Base-by-base conservation (phyloP, 2,329 filamentous ascomycete species). In the Pyrenochaeta sp. region DNA sequence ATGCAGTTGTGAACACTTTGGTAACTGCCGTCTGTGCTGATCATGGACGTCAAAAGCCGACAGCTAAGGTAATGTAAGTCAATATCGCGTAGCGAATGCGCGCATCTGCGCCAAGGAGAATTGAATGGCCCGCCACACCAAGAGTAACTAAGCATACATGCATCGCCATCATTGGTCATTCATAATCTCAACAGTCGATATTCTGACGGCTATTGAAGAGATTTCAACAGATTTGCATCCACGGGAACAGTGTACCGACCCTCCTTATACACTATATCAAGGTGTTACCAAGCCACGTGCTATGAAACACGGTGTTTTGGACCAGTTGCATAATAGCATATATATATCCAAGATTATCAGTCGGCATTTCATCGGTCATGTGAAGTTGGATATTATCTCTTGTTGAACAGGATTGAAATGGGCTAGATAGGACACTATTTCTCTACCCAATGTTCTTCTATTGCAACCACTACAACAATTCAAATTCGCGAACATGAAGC, bases 41-140 rank as follows among this genome's bases (percentile, higher is more conserved):
- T 17, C 12, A 23, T 36, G 4, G 7, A 20, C 51, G 12, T 7
- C 27, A 56, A 54, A 30, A 51, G 48, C 53, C 55, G 56, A 51
- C 37, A 29, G 35, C 36, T 41, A 41, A 46, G 43, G 53, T 54
- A 58, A 61, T 56, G 41, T 51, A 54, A 40, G 17, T 29, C 21
- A 52, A 56, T 61, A 51, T 58, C 44, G 51, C 32, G 49, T 48
- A 44, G 45, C 55, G 55, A 49, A 56, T 56, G 41, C 31, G 46
- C 39, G 46, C 15, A 42, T 17, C n/a, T 21, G 11, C 27, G 56
- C 56, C 58, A 61, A 61, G 55, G 21, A 35, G 23, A 18, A 49
- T 58, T 49, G 51, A 58, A 29, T 20, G 39, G 17, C 18, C 21
- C 20, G 36, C 36, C 36, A 21, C 36, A 21, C 21, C 2, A 15